phyloP scores from a whole-genome alignment of 345 rosid species.

The Arabidopsis suecica region DNA sequence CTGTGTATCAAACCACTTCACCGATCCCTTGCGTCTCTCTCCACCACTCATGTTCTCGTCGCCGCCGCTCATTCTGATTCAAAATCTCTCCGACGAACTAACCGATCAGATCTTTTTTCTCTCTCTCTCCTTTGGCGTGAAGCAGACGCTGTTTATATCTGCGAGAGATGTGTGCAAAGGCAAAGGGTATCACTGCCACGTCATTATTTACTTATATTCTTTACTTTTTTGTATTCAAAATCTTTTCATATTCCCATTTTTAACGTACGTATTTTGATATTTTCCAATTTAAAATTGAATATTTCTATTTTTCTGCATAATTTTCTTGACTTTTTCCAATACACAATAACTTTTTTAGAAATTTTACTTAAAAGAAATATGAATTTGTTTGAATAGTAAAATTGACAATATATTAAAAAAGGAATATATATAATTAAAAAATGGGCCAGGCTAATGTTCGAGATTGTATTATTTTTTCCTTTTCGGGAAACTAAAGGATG shows the following conservation, averaged over 20 bases:
- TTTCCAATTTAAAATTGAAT: not conserved
- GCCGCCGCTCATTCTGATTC: constrained; percentile 39
- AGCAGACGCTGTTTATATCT: constrained; percentile 46
- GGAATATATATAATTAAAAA: not conserved
- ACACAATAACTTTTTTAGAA: not conserved
- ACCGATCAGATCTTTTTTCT: constrained; percentile 24
- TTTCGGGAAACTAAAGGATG: constrained; percentile 33
- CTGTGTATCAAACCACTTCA: constrained; percentile 72
- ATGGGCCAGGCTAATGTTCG: constrained; percentile 31
- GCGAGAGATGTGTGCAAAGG: constrained; percentile 30
- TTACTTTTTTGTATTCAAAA: not conserved
- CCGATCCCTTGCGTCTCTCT: constrained; percentile 54
- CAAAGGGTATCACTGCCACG: constrained; percentile 44
- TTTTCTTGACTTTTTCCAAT: constrained; percentile 15
- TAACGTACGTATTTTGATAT: not conserved
- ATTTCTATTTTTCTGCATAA: constrained; percentile 1
- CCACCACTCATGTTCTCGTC: constrained; percentile 34
- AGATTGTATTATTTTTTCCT: constrained; percentile 36
- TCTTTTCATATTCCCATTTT: constrained; percentile 4
- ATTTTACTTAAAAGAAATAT: not conserved
- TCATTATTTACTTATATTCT: constrained; percentile 6
- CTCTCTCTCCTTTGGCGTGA: constrained; percentile 22
- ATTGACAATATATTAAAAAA: not conserved
- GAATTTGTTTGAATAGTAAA: not conserved
- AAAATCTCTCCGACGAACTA: not conserved